Evolutionary conservation across 306 rosid species (phyloP).

Genomic region (Sindora glabra): DNA sequence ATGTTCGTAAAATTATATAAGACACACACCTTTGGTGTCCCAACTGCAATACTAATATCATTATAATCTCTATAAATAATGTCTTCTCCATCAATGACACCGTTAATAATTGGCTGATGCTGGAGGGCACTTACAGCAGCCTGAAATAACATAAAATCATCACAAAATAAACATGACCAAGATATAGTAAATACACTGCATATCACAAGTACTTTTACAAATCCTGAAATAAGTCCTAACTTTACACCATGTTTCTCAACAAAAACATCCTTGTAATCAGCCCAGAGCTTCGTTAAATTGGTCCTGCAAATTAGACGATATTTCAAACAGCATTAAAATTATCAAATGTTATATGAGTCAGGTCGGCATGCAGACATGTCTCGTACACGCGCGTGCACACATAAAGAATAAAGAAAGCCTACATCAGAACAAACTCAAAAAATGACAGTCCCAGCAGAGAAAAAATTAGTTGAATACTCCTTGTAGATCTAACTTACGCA

Average conservation of each 20-base stretch:
- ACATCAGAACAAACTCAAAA: background rate
- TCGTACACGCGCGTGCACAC: no score
- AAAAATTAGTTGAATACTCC: background rate
- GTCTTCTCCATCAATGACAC: slow-evolving; percentile 66
- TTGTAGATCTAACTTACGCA: background rate
- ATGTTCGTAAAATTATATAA: background rate
- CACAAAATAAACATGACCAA: background rate
- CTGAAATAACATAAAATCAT: slow-evolving; percentile 19
- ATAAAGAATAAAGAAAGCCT: background rate
- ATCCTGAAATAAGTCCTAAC: slow-evolving; percentile 60
- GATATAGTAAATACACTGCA: background rate
- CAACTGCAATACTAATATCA: slow-evolving; percentile 63
- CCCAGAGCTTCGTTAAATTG: slow-evolving; percentile 52
- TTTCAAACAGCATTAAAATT: no score
- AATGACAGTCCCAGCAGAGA: background rate
- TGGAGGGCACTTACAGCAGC: slow-evolving; percentile 61
- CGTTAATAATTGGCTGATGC: slow-evolving; percentile 49
- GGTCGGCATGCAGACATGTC: no score
- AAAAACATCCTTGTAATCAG: slow-evolving; percentile 58
- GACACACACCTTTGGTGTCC: slow-evolving; percentile 45
- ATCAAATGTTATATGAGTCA: no score
- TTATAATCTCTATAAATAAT: slow-evolving; percentile 53
- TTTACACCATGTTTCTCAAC: slow-evolving; percentile 57
- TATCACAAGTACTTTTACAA: slow-evolving; percentile 33
- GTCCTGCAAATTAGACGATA: no score